Evolutionary conservation across 306 rosid genomes (phyloP), one percentile per base, ranked within the genome.

Genomic region (Lathyrus sativus): DNA sequence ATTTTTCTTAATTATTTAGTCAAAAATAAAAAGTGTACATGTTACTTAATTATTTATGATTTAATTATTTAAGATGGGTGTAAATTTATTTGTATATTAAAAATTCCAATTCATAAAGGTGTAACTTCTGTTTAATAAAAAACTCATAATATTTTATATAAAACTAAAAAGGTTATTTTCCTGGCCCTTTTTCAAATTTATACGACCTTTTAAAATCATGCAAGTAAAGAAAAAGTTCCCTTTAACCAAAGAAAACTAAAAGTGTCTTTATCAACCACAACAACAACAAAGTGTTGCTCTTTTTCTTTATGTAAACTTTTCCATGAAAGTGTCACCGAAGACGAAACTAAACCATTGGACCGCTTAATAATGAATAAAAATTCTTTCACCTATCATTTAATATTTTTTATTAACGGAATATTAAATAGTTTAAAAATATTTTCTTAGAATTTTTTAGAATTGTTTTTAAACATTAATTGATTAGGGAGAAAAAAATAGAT

Each of bases 281-380:
- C n/a, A 42, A 11, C 11, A 42, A 9, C 13, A 42, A 19, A 51
- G 73, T 64, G 41, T 17, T 37, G 14, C 18, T 56, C 54, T 44
- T 63, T 62, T 29, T 26, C 43, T 62, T 62, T 37, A 49, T 5
- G 10, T 5, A 8, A 28, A 2, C 35, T 46, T 51, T 51, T 41
- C 50, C 6, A 60, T 62, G 56, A 31, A 68, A 60, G 42, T 49
- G 56, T 15, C 35, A 48, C 49, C 49, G 6, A 15, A 9, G 22
- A 6, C 4, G 31, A 59, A 61, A 62, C 70, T 14, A 43, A 70
- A 61, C 33, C 75, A 70, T 24, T 64, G 76, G 82, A 71, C 74
- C 78, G 66, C 67, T 38, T 74, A 41, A 9, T 31, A 33, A n/a
- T 24, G 19, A 56, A 64, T 43, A 77, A 45, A 33, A 54, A 10